Base-by-base conservation (phyloP, 345 rosid genomes). In the Erucastrum elatum region DNA sequence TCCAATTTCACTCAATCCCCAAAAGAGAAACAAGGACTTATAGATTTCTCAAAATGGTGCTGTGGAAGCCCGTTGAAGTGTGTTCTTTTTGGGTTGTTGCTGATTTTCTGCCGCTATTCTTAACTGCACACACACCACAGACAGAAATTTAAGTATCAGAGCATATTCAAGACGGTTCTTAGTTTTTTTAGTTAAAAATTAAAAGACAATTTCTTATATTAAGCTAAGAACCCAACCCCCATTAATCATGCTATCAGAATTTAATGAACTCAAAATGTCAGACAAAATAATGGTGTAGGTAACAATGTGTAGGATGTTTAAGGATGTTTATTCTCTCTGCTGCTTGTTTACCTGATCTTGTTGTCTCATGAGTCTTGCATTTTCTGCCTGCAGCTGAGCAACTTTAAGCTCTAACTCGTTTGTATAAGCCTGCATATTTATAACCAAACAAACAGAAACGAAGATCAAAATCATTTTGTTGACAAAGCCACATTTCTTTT, bases 31-130 rank as follows among this genome's bases (percentile, higher is more conserved):
- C 1, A 75, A 70, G 59, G 73, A 55, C 58, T 80, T 41, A 73
- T 68, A 51, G 75, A 75, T 66, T 84, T 59, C 86, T 93, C 86
- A 93, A 82, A 93, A 90, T 85, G 94, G 94, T 39, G 98, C 94
- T 16, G 93, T 91, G 69, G 85, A 85, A 66, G 91, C 72, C 77
- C 94, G 80, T 21, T 75, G 84, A 26, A 90, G 89, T 27, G 75
- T 72, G 77, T 60, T 82, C 84, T 81, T 87, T 78, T 77, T 82
- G 58, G 83, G 84, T 55, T 78, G 84, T 53, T 78, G 80, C 46
- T 85, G 89, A 76, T 77, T 79, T 6, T 87, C 87, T 63, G 85
- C 90, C 9, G 81, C 91, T 59, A 76, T 2, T 61, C 70, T 55
- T 76, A 84, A 55, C 97, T 93, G 89, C 77, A 84, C 44, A 76